phyloP scores from a whole-genome alignment of 2,329 filamentous ascomycete species.

The Exophiala xenobiotica region DNA sequence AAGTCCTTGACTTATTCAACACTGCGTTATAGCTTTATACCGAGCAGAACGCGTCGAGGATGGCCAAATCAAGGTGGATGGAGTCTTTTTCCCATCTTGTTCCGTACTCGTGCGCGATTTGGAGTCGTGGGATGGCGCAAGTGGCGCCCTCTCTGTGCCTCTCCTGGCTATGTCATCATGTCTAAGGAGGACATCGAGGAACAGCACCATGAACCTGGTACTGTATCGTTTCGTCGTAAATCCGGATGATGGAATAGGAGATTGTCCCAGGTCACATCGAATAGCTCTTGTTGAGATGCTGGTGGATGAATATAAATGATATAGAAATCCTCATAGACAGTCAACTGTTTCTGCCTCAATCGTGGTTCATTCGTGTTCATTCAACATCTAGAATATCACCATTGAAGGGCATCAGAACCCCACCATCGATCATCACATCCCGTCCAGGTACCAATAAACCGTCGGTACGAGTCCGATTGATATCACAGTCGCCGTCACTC shows the following conservation, averaged over 20 bases:
- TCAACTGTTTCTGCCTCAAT: no score
- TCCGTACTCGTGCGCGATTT: no score
- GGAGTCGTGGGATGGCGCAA: constrained; percentile 1
- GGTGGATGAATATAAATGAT: neutral
- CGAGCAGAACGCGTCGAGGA: neutral
- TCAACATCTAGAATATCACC: neutral
- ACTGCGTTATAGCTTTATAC: no score
- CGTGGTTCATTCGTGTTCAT: neutral
- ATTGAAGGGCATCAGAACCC: neutral
- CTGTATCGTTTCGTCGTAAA: neutral
- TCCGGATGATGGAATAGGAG: neutral
- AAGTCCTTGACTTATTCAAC: no score
- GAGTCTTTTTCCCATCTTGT: neutral
- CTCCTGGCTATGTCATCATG: constrained; percentile 1
- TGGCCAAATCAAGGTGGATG: neutral
- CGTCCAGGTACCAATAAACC: neutral
- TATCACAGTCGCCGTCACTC: constrained; percentile 16
- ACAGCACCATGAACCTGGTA: neutral
- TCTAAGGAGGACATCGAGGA: neutral
- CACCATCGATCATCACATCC: constrained; percentile 1
- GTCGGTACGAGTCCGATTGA: neutral
- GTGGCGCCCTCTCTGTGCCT: neutral
- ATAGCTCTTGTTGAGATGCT: neutral
- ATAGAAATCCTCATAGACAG: no score
- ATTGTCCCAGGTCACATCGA: neutral